phyloP scores from a whole-genome alignment of 1,284 basidiomycete genomes.

The Cryptococcus jaspeensis region DNA sequence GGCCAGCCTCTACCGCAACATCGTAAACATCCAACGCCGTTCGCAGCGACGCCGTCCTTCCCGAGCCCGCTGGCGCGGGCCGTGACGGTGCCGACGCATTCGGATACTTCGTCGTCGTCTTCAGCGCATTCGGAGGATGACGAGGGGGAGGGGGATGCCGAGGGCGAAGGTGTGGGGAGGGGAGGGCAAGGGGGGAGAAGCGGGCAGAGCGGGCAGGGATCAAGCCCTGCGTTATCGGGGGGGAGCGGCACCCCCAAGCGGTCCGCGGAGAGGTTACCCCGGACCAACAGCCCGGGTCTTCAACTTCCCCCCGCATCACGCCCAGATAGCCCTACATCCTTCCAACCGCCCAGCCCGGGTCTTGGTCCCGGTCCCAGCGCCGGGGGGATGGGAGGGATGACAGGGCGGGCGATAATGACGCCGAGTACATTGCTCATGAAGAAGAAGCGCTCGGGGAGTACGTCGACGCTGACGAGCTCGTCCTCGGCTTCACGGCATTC shows the following conservation, averaged over 20 bases:
- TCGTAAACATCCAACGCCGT: slow-evolving; percentile 36
- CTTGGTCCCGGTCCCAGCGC: slow-evolving; percentile 29
- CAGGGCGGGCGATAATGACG: slow-evolving; percentile 19
- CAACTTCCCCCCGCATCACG: neutral
- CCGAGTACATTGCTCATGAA: slow-evolving; percentile 34
- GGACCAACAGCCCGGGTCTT: slow-evolving; percentile 21
- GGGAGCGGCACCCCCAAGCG: slow-evolving; percentile 28
- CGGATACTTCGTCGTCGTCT: slow-evolving; percentile 41
- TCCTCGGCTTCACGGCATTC: slow-evolving; percentile 9
- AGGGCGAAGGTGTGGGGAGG: neutral
- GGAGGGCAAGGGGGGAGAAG: no score
- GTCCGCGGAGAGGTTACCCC: slow-evolving; percentile 11
- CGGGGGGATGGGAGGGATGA: no score
- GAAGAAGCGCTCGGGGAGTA: slow-evolving; percentile 32
- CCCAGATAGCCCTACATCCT: neutral
- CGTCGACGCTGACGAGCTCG: slow-evolving; percentile 18
- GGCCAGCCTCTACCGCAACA: slow-evolving; percentile 21
- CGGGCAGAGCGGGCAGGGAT: neutral
- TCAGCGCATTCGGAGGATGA: slow-evolving; percentile 32
- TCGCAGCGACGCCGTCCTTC: slow-evolving; percentile 48
- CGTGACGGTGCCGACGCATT: slow-evolving; percentile 41
- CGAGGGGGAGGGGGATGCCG: neutral
- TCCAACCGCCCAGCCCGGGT: slow-evolving; percentile 21
- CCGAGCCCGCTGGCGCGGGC: slow-evolving; percentile 48
- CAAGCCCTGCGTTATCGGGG: slow-evolving; percentile 7